Percentiles rank a stretch among this genome's conserved stretches.
Evolutionary conservation across 352 stramenopile species (phyloP).

Genomic region (Lagenidium sp.): DNA sequence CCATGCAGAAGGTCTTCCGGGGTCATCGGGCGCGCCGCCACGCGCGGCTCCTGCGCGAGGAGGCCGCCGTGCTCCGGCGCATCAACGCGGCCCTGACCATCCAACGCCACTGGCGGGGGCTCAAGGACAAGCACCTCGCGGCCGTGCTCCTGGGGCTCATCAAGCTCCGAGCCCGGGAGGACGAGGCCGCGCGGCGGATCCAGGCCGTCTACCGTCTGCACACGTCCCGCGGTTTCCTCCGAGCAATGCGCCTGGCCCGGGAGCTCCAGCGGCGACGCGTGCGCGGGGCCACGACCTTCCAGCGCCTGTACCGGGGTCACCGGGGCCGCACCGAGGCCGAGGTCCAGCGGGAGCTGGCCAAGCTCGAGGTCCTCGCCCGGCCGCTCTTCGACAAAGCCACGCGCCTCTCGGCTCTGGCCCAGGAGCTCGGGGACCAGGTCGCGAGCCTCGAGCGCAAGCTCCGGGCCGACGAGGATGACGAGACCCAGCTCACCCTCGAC

Average conservation of each 20-base stretch:
- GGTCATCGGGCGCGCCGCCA: conserved; percentile 37
- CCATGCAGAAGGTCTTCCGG: conserved; percentile 70
- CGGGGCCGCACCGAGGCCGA: conserved; percentile 59
- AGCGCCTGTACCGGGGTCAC: conserved; percentile 74
- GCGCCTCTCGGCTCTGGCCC: conserved; percentile 25
- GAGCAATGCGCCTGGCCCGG: conserved; percentile 43
- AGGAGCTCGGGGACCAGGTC: conserved; percentile 44
- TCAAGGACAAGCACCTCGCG: conserved; percentile 67
- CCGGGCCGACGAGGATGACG: conserved; percentile 34
- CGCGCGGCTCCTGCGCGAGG: conserved; percentile 21
- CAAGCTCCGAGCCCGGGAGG: conserved; percentile 49
- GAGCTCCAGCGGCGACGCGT: conserved; percentile 29
- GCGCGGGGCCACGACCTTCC: conserved; percentile 44
- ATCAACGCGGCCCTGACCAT: conserved; percentile 61
- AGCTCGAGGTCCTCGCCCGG: conserved; percentile 61
- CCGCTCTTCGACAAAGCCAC: conserved; percentile 59
- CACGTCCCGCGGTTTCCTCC: conserved; percentile 47
- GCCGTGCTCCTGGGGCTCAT: conserved; percentile 62
- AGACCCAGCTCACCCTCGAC: conserved; percentile 47
- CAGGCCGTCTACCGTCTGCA: conserved; percentile 56
- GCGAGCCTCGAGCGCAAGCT: conserved; percentile 27
- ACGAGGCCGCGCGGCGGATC: conserved; percentile 44
- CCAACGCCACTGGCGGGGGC: conserved; percentile 64
- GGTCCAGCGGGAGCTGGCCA: conserved; percentile 60
- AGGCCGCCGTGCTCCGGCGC: conserved; percentile 25